These are phyloP conservation scores for Metschnikowia santaceciliae DNA, from an alignment of 805 yeast species.

Conservation along the genomic window DNA sequence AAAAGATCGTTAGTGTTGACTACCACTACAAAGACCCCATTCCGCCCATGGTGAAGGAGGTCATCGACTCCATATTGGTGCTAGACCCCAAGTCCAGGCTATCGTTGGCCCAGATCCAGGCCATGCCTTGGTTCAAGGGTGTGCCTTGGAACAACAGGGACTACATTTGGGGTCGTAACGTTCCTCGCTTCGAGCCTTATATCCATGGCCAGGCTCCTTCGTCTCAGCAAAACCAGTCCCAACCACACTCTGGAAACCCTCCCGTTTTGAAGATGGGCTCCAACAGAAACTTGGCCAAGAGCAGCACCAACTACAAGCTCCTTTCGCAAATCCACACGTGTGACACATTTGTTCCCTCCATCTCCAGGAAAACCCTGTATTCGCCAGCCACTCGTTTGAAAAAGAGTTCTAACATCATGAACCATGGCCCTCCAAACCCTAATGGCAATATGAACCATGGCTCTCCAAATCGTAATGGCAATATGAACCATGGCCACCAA, in stretches of 20 bases:
- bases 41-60: conserved; percentile 26
- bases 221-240: not conserved
- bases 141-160: conserved; percentile 39
- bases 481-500: not conserved
- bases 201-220: conserved; percentile 3
- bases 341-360: conserved; percentile 32
- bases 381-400: conserved; percentile 35
- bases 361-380: conserved; percentile 28
- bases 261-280: conserved; percentile 34
- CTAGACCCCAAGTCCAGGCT: conserved; percentile 31
- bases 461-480: not conserved
- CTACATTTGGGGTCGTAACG: conserved; percentile 34
- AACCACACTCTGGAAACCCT: conserved; percentile 4
- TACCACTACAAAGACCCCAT: conserved; percentile 46
- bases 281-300: conserved; percentile 34
- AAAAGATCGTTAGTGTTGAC: conserved; percentile 75
- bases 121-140: conserved; percentile 34
- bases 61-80: conserved; percentile 32
- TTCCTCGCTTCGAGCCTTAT: conserved; percentile 27
- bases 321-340: conserved; percentile 35
- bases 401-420: conserved; percentile 9
- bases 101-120: conserved; percentile 32
- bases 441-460: not conserved
- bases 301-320: conserved; percentile 35
- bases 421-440: not conserved